These are phyloP conservation scores for Astragalus glycyphyllos DNA, from an alignment of 306 rosid genomes.

Conservation along the genomic window DNA sequence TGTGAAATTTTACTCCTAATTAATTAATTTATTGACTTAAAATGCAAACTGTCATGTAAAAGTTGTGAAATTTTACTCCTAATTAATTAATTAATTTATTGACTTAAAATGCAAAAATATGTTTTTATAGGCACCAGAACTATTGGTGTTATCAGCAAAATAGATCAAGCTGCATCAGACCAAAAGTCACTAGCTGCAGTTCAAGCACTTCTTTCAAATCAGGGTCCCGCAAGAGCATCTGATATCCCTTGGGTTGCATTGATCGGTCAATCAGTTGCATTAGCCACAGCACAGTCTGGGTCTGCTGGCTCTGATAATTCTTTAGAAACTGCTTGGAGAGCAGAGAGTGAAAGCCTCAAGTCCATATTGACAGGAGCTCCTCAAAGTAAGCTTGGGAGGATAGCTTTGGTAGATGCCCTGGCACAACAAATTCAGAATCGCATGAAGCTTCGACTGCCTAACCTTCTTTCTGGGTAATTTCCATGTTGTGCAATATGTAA, in stretches of 20 bases:
- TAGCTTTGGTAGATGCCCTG: slow-evolving; percentile 90
- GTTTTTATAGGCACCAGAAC: slow-evolving; percentile 81
- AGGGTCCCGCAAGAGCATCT: slow-evolving; percentile 87
- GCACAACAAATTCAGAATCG: slow-evolving; percentile 91
- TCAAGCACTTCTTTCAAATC: slow-evolving; percentile 85
- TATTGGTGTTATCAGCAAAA: slow-evolving; percentile 87
- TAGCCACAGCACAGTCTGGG: slow-evolving; percentile 95
- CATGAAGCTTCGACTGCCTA: slow-evolving; percentile 91
- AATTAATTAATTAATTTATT: slow-evolving; percentile 35
- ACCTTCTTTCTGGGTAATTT: slow-evolving; percentile 88
- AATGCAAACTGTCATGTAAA: neutral
- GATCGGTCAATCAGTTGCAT: slow-evolving; percentile 93
- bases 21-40: too few relatives aligned
- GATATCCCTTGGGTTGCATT: slow-evolving; percentile 97
- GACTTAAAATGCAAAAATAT: slow-evolving; percentile 31
- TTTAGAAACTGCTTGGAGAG: slow-evolving; percentile 97
- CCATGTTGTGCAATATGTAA: slow-evolving; percentile 22
- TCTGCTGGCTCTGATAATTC: slow-evolving; percentile 89
- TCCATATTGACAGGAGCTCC: slow-evolving; percentile 94
- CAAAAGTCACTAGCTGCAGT: slow-evolving; percentile 94
- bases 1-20: neutral
- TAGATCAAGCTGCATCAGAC: slow-evolving; percentile 94
- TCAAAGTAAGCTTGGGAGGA: slow-evolving; percentile 91
- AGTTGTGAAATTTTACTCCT: neutral
- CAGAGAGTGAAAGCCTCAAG: slow-evolving; percentile 96